Percentiles rank a stretch among this genome's conserved stretches.
Conservation (phyloP, 768 basidiomycete genomes). For the Serendipita sp. region DNA sequence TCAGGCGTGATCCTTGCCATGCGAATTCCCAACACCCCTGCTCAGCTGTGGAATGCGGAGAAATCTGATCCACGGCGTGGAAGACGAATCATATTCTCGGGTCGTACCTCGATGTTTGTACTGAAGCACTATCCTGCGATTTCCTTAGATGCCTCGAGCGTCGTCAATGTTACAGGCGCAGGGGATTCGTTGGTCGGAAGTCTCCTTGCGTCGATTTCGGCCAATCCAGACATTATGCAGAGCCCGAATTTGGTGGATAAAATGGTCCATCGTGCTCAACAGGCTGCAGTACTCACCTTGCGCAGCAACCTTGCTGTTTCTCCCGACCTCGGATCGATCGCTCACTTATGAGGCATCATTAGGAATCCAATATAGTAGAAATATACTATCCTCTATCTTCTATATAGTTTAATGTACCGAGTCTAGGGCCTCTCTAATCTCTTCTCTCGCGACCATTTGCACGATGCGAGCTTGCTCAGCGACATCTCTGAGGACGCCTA, state of each 20-base stretch:
- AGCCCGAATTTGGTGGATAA: constrained; percentile 27
- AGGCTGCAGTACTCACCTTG: constrained; percentile 45
- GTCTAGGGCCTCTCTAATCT: constrained; percentile 45
- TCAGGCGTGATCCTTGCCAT: not conserved
- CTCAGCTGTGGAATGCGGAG: not conserved
- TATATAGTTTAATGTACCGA: not conserved
- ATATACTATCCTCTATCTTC: not conserved
- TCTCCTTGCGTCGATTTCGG: constrained; percentile 45
- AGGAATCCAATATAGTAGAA: not conserved
- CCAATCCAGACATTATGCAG: constrained; percentile 29
- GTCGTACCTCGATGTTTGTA: constrained; percentile 35
- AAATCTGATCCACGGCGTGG: not conserved
- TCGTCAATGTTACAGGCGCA: constrained; percentile 74
- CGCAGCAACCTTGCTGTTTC: constrained; percentile 47
- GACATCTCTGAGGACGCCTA: constrained; percentile 66
- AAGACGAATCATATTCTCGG: constrained; percentile 43
- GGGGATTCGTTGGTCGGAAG: constrained; percentile 84
- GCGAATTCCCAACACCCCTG: not conserved
- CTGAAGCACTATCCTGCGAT: constrained; percentile 60
- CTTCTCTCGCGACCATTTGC: constrained; percentile 60
- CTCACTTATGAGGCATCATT: not conserved
- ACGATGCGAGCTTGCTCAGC: constrained; percentile 78
- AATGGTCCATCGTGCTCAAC: constrained; percentile 41
- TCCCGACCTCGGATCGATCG: constrained; percentile 24
- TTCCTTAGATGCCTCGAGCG: constrained; percentile 21